phyloP scores from a whole-genome alignment of 441 rosid species.

The Isatis lusitanica region DNA sequence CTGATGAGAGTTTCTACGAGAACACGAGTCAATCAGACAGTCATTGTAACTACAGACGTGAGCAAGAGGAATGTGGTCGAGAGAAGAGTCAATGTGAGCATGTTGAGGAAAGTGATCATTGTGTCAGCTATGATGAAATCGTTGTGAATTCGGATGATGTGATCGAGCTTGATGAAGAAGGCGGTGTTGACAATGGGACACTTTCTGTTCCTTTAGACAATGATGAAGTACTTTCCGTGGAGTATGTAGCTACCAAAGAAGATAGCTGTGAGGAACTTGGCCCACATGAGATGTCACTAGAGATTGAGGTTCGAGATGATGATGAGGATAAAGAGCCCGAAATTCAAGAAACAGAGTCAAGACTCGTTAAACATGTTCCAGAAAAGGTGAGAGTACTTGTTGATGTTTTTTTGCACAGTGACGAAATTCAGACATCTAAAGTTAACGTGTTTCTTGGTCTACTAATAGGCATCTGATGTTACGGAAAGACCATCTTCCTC shows the following conservation, averaged over 20 bases:
- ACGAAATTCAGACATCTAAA: slow-evolving; percentile 7
- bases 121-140: slow-evolving; percentile 47
- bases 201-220: slow-evolving; percentile 1
- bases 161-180: slow-evolving; percentile 36
- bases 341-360: not conserved
- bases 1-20: slow-evolving; percentile 36
- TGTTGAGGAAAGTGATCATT: slow-evolving; percentile 27
- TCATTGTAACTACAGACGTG: slow-evolving; percentile 25
- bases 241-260: slow-evolving; percentile 4
- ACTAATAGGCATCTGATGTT: not conserved
- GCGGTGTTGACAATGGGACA: not conserved
- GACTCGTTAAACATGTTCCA: not conserved
- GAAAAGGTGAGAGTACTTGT: slow-evolving; percentile 8
- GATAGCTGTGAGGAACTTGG: slow-evolving; percentile 2
- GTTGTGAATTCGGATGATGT: slow-evolving; percentile 35
- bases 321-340: slow-evolving; percentile 26
- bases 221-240: slow-evolving; percentile 11
- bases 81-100: slow-evolving; percentile 35
- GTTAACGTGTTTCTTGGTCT: slow-evolving; percentile 11
- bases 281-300: slow-evolving; percentile 4
- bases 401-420: slow-evolving; percentile 8
- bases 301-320: slow-evolving; percentile 42
- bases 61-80: slow-evolving; percentile 26
- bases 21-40: slow-evolving; percentile 24
- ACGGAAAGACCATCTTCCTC: not conserved